A percentile compares a stretch with the other conserved stretches of the same genome.
Conservation (phyloP, 1,284 basidiomycete species). For the Peniophora sp. region DNA sequence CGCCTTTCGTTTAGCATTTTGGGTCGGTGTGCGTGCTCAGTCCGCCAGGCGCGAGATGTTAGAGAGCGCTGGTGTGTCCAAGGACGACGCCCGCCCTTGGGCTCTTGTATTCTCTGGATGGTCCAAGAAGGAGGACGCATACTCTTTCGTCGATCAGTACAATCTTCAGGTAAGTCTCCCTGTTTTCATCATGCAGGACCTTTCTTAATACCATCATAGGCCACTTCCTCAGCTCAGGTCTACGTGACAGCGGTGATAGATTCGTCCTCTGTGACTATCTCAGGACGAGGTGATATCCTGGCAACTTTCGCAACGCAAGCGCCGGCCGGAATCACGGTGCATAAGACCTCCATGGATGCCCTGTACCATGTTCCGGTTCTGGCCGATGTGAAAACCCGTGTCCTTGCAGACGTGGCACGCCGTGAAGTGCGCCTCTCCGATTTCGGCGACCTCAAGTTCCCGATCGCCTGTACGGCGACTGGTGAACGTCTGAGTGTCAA, state of each 20-base stretch:
- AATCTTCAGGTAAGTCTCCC: not conserved
- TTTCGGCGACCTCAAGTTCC: conserved; percentile 32
- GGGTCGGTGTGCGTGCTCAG: conserved; percentile 51
- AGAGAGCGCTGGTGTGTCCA: conserved; percentile 10
- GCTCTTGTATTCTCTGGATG: conserved; percentile 42
- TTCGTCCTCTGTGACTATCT: conserved; percentile 42
- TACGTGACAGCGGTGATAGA: conserved; percentile 44
- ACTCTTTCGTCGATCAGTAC: conserved; percentile 12
- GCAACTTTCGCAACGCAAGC: conserved; percentile 31
- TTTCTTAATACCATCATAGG: conserved; percentile 16
- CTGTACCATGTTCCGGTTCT: conserved; percentile 47
- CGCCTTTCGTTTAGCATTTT: conserved; percentile 45
- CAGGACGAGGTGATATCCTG: conserved; percentile 46
- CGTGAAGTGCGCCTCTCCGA: conserved; percentile 43
- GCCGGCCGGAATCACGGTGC: conserved; percentile 24
- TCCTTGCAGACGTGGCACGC: conserved; percentile 35
- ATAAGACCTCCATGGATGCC: conserved; percentile 36
- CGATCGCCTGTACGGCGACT: conserved; percentile 40
- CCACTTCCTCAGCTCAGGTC: conserved; percentile 20
- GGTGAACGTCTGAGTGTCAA: conserved; percentile 28
- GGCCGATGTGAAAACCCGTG: conserved; percentile 21
- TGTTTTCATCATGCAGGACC: conserved; percentile 10
- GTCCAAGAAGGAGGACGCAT: conserved; percentile 20
- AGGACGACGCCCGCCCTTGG: conserved; percentile 37
- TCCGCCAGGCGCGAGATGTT: conserved; percentile 25